Evolutionary conservation across 2,329 filamentous ascomycete species (phyloP).

Genomic region (Zymoseptoria brevis): DNA sequence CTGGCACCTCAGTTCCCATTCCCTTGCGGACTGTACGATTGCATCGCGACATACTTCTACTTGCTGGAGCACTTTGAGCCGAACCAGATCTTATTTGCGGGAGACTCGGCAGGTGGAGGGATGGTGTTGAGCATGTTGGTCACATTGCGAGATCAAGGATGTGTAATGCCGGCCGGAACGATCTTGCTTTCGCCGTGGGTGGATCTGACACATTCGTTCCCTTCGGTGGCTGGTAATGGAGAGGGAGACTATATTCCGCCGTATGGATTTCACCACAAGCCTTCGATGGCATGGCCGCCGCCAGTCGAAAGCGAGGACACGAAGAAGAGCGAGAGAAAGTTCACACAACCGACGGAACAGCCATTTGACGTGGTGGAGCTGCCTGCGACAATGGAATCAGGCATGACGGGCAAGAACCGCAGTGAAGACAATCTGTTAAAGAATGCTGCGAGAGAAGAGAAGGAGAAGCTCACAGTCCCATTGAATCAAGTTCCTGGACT

Average conservation of each 20-base stretch:
- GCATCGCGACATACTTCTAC: slow-evolving; percentile 77
- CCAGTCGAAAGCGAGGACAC: slow-evolving; percentile 64
- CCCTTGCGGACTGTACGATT: slow-evolving; percentile 85
- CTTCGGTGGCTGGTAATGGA: slow-evolving; percentile 67
- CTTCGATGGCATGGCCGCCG: slow-evolving; percentile 85
- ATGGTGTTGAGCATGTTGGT: slow-evolving; percentile 78
- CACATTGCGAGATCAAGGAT: slow-evolving; percentile 68
- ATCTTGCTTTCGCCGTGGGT: slow-evolving; percentile 93
- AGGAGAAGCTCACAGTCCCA: slow-evolving; percentile 11
- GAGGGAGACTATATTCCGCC: slow-evolving; percentile 81
- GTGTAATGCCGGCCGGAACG: slow-evolving; percentile 80
- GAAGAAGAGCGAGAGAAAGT: slow-evolving; percentile 14
- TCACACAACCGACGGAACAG: slow-evolving; percentile 18
- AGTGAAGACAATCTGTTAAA: slow-evolving; percentile 11
- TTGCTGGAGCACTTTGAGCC: slow-evolving; percentile 70
- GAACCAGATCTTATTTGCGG: slow-evolving; percentile 75
- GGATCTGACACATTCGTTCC: slow-evolving; percentile 90
- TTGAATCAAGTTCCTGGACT: slow-evolving; percentile 18
- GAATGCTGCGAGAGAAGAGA: slow-evolving; percentile 6
- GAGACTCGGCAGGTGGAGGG: slow-evolving; percentile 88
- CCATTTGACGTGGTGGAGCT: slow-evolving; percentile 23
- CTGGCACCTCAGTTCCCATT: slow-evolving; percentile 92
- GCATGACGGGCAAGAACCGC: slow-evolving; percentile 6
- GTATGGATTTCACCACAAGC: slow-evolving; percentile 82
- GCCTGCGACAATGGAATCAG: slow-evolving; percentile 15